Evolutionary conservation across 352 stramenopile genomes (phyloP).

Genomic region (Globisporangium apiculatum): DNA sequence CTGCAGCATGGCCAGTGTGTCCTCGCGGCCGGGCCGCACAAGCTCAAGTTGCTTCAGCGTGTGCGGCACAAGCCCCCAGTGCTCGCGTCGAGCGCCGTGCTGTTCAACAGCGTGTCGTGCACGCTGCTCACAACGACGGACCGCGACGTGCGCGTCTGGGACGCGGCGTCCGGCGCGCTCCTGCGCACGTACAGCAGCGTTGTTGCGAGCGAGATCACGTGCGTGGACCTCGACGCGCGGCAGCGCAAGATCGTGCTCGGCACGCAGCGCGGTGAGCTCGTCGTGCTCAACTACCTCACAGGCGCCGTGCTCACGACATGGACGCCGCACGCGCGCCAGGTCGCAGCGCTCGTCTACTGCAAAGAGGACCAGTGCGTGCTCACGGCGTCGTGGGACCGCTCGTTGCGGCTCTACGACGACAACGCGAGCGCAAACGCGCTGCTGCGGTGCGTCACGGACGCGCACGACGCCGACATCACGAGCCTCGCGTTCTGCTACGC

Average conservation of each 20-base stretch:
- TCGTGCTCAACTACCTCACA: conserved; percentile 76
- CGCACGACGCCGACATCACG: conserved; percentile 73
- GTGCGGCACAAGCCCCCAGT: conserved; percentile 53
- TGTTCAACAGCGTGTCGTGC: conserved; percentile 62
- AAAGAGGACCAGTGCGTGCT: conserved; percentile 71
- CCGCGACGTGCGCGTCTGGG: conserved; percentile 61
- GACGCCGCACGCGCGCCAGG: conserved; percentile 52
- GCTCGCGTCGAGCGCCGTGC: conserved; percentile 48
- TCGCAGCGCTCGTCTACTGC: conserved; percentile 64
- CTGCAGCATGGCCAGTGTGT: conserved; percentile 59
- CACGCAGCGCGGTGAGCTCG: conserved; percentile 55
- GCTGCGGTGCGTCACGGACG: conserved; percentile 57
- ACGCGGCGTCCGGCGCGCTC: conserved; percentile 42
- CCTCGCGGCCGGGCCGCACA: conserved; percentile 51
- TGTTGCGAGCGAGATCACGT: conserved; percentile 51
- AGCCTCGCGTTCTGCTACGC: conserved; percentile 69
- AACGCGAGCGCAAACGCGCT: conserved; percentile 44
- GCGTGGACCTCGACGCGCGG: conserved; percentile 56
- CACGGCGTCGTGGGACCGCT: conserved; percentile 70
- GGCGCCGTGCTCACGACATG: conserved; percentile 56
- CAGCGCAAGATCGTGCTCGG: conserved; percentile 69
- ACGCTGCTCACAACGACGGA: conserved; percentile 69
- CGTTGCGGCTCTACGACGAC: conserved; percentile 67
- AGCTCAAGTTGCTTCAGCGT: conserved; percentile 65
- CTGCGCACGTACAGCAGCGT: conserved; percentile 56